Evolutionary conservation across 352 stramenopile species (phyloP), one percentile per base, ranked within the genome.

Genomic region (Pythium rishiriense): DNA sequence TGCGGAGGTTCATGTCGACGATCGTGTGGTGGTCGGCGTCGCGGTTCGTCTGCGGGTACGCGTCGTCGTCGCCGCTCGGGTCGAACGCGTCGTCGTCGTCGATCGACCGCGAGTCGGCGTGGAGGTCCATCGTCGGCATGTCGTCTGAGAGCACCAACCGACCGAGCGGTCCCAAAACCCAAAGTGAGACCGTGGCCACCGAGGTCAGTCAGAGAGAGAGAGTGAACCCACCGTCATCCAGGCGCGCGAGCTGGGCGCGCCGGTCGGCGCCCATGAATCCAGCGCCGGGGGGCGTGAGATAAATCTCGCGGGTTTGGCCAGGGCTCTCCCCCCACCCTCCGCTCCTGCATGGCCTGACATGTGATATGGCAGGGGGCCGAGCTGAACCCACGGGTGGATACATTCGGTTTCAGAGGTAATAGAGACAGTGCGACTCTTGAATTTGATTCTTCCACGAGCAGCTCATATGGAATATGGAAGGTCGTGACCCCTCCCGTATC

Each of bases 11-110:
- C 72, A 83, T 83, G 66, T 81, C 70, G 50, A 86, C 76, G 66
- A 85, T 87, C 29, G 78, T 85, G 66, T 83, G 78, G 66, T 74
- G 72, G 51, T 86, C 75, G n/a, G 73, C 66, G 55, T 83, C 60
- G 63, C 68, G 63, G 54, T 82, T 83, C 28, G 75, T 79, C 25
- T 66, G 71, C 41, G 33, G 43, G 31, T 33, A 11, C 21, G 37
- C 39, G 49, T 46, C 22, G 51, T 58, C 51, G 21, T 43, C 37
- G 37, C 7, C 37, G 12, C 7, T 37, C 6, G 31, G 9, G 37
- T 46, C 33, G 21, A 50, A 50, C 39, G 37, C 37, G 37, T 58
- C 31, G 47, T 55, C 54, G 47, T 58, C 50, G 35, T 55, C 24
- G 31, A 61, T 17, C 21, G 59, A 60, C 50, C 19, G 35, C 41